These are phyloP conservation scores for Bipolaris gigantea DNA, from an alignment of 2,329 filamentous ascomycete genomes.

Conservation along the genomic window DNA sequence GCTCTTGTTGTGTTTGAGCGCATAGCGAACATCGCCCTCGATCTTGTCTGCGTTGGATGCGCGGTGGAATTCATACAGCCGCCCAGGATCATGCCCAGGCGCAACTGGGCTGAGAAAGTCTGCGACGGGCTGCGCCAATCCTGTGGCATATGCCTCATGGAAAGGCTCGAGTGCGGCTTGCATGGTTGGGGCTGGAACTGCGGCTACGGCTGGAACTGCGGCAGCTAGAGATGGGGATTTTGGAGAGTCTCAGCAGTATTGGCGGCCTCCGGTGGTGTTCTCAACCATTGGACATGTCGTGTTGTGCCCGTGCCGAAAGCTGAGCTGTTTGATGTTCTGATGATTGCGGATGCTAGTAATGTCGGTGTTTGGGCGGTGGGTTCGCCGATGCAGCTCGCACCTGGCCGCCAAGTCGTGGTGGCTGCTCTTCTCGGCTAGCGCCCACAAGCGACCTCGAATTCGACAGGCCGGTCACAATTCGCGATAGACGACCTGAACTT, in stretches of 20 bases:
- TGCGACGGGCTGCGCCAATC: slow-evolving; percentile 73
- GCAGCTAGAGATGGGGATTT: background rate
- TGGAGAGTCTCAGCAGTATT: slow-evolving; percentile 7
- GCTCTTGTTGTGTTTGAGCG: slow-evolving; percentile 65
- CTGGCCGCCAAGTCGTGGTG: slow-evolving; percentile 17
- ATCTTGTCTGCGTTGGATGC: slow-evolving; percentile 68
- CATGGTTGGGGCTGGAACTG: slow-evolving; percentile 55
- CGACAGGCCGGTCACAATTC: slow-evolving; percentile 16
- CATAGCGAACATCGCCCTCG: slow-evolving; percentile 70
- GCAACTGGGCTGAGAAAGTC: slow-evolving; percentile 73
- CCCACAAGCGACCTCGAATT: slow-evolving; percentile 29
- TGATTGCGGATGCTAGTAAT: slow-evolving; percentile 2
- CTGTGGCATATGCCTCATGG: slow-evolving; percentile 63
- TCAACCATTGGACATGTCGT: slow-evolving; percentile 5
- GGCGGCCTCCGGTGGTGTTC: slow-evolving; percentile 5
- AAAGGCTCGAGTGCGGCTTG: slow-evolving; percentile 75
- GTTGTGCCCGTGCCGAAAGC: background rate
- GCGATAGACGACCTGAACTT: slow-evolving; percentile 28
- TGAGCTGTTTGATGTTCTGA: background rate
- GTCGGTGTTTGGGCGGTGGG: slow-evolving; percentile 34
- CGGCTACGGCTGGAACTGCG: slow-evolving; percentile 1
- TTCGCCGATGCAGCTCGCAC: slow-evolving; percentile 13
- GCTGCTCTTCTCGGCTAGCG: slow-evolving; percentile 21
- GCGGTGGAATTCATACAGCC: slow-evolving; percentile 70
- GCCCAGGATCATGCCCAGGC: slow-evolving; percentile 63